Evolutionary conservation across 495 filamentous ascomycete species (phyloP), one percentile per base, ranked within the genome.

Genomic region (Bryoglossum gracile): DNA sequence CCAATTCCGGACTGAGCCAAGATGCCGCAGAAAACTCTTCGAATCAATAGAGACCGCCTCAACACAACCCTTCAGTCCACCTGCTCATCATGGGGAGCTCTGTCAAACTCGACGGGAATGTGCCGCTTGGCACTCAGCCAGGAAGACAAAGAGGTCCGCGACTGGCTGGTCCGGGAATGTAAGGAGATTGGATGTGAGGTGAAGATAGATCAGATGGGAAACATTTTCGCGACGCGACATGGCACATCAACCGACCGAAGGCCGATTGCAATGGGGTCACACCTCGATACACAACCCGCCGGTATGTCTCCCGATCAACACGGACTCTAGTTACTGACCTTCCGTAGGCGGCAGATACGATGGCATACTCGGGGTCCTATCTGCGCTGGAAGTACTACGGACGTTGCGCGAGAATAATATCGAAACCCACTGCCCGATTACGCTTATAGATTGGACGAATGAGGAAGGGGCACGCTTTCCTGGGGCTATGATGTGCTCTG

Each of bases 401-500:
- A 73, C 76, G 3, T 68, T 91, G 43, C 65, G 76, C 11, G 85
- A 89, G 11, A 69, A 81, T 62, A 68, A 74, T 4, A 65, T 81
- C n/a, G 72, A 82, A 60, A 87, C 83, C 0, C 72, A 82, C 35
- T 82, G 77, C 50, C 81, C 81, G 4, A 59, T 89, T 8, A 84
- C 82, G 3, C 75, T 87, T 5, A 77, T 91, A 1, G 84, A 88
- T 52, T 91, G 86, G 86, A 89, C 86, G 0, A 58, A 57, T 52
- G 86, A 89, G 58, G 86, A 89, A 62, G 86, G 86, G 1, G 86
- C 85, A 2, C 72, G 86, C 6, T 91, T 89, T 60, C 84, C 86
- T 3, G 75, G 83, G n/a, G 83, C 77, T 47, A 87, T 87, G 83
- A 59, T 82, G 13, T 68, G 78, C 9, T 87, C 84, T 2, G 86